Evolutionary conservation across 202 grass and related monocot genomes (phyloP).

Genomic region (Zizania palustris): DNA sequence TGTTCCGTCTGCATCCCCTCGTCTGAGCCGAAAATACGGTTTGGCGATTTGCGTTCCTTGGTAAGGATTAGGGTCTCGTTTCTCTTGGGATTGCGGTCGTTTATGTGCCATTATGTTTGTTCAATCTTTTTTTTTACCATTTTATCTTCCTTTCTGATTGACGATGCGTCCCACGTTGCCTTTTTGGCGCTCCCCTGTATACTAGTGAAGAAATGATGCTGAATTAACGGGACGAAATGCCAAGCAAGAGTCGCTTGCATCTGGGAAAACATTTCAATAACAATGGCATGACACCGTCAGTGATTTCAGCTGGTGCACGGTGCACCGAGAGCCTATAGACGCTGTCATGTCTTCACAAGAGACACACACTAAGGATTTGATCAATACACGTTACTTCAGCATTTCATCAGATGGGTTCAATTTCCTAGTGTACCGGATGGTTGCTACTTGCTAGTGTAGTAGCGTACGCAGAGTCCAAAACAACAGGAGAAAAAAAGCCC

Average conservation of each 20-base stretch:
- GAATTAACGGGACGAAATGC: not conserved
- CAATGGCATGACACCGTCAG: not conserved
- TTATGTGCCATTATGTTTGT: not conserved
- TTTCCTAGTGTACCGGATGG: not conserved
- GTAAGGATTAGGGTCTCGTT: not conserved
- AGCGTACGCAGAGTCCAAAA: not conserved
- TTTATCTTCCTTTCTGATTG: slow-evolving; percentile 6
- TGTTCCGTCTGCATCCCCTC: not conserved
- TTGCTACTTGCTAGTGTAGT: not conserved
- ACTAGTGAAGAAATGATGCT: not conserved
- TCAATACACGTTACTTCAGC: not conserved
- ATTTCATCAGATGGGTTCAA: slow-evolving; percentile 9
- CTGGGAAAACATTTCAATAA: not conserved
- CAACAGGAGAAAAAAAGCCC: not conserved
- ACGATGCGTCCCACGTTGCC: not conserved
- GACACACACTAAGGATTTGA: not conserved
- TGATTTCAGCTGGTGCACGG: not conserved
- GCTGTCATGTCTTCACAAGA: not conserved
- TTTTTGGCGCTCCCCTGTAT: not conserved
- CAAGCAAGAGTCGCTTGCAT: not conserved
- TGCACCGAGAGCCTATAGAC: not conserved
- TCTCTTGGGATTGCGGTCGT: not conserved
- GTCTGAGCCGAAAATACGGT: not conserved
- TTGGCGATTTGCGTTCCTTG: not conserved
- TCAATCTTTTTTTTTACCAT: not conserved